These are phyloP conservation scores for Crotalaria pallida DNA, from an alignment of 306 rosid genomes.

Conservation along the genomic window DNA sequence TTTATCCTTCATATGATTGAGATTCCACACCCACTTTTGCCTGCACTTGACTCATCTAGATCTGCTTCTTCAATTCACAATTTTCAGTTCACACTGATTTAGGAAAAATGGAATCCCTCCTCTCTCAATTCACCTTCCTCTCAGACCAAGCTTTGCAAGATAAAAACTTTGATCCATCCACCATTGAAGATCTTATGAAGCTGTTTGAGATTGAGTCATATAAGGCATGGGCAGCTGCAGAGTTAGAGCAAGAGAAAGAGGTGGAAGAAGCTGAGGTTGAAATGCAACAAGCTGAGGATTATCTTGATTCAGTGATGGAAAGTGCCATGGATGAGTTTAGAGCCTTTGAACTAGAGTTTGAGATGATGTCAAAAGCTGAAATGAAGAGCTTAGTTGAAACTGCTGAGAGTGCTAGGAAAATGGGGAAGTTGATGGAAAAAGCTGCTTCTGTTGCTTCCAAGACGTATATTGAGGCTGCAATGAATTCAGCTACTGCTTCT, in stretches of 20 bases:
- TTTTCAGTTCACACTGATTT: background rate
- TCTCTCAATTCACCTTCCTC: slow-evolving; percentile 65
- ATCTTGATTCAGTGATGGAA: slow-evolving; percentile 76
- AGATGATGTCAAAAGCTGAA: slow-evolving; percentile 44
- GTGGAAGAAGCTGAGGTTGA: slow-evolving; percentile 49
- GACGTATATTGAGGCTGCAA: slow-evolving; percentile 67
- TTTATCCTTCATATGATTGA: background rate
- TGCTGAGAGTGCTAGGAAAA: slow-evolving; percentile 60
- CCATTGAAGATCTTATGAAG: slow-evolving; percentile 69
- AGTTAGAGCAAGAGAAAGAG: slow-evolving; percentile 52
- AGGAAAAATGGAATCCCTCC: slow-evolving; percentile 60
- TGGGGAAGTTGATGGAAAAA: slow-evolving; percentile 74
- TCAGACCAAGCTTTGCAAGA: slow-evolving; percentile 64
- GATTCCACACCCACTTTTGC: background rate
- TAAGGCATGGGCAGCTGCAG: slow-evolving; percentile 87
- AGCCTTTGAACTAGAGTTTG: slow-evolving; percentile 63
- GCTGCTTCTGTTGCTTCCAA: slow-evolving; percentile 66
- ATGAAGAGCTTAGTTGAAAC: slow-evolving; percentile 35
- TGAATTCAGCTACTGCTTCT: slow-evolving; percentile 76
- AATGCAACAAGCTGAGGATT: slow-evolving; percentile 55
- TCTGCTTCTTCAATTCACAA: slow-evolving; percentile 14
- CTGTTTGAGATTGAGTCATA: slow-evolving; percentile 93
- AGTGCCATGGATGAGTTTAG: slow-evolving; percentile 89
- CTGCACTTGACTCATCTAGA: slow-evolving; percentile 2
- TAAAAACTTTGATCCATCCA: slow-evolving; percentile 77